Base-by-base conservation (phyloP, 371 early-diverging fungal species). In the Mucor irregularis region DNA sequence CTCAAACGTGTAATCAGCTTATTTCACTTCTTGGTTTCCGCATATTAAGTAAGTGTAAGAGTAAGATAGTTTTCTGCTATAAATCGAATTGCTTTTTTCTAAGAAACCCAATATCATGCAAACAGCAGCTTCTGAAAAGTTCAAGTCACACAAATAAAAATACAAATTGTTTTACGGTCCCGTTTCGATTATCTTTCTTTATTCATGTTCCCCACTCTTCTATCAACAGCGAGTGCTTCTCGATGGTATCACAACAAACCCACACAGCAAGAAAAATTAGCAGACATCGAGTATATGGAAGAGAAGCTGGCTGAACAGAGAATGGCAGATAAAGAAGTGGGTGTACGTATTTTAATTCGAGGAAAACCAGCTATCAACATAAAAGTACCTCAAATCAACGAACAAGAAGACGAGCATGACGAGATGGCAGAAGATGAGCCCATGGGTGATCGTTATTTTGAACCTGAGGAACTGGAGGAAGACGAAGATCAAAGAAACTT, bases 121-220 rank as follows among this genome's bases (percentile, higher is more conserved):
- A n/a, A n/a, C n/a, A n/a, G n/a, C n/a, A n/a, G n/a, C n/a, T n/a
- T n/a, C n/a, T n/a, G n/a, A n/a, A n/a, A n/a, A 48, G 13, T 2
- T 28, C 22, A n/a, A 19, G 48, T 34, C 21, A 48, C 21, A 5
- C 11, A 16, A 1, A 30, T 17, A 46, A 26, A 22, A 22, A 17
- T 21, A 22, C 10, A 30, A 21, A 3, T 48, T 48, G 21, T 48
- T 53, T 34, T 6, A 16, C 25, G n/a, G n/a, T n/a, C n/a, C n/a
- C n/a, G n/a, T n/a, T n/a, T n/a, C n/a, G n/a, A n/a, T n/a, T n/a
- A n/a, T 26, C 13, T 33, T 1, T 48, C 22, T 53, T 33, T 24
- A 5, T 13, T 22, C 14, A 54, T 54, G 55, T 54, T 46, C 38
- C 55, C 55, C 6, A 11, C 55, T 29, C 11, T 54, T 3, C 35